Conservation (phyloP, 2,329 filamentous ascomycete genomes). For the Xylaria sp. region DNA sequence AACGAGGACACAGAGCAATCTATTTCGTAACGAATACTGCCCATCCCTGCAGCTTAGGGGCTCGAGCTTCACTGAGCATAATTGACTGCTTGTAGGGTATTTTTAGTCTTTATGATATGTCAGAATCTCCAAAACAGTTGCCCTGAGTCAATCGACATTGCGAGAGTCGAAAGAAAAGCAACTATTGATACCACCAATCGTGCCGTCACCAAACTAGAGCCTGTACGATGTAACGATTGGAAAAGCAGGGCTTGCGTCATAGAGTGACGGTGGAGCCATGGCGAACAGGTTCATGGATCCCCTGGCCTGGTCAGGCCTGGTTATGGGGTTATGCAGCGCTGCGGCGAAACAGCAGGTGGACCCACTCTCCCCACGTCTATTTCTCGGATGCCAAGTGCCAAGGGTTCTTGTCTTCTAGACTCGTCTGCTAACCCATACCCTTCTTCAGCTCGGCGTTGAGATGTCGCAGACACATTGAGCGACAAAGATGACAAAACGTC, state of each 20-base stretch:
- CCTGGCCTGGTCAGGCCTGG: background rate
- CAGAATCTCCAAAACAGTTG: background rate
- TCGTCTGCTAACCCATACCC: background rate
- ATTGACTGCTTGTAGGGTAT: slow-evolving; percentile 6
- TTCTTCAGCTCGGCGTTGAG: slow-evolving; percentile 2
- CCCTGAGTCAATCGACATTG: background rate
- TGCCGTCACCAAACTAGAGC: background rate
- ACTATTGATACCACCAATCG: background rate
- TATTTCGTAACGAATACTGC: slow-evolving; percentile 51
- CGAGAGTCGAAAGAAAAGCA: background rate
- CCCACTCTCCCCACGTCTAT: slow-evolving; percentile 25
- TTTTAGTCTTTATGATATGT: background rate
- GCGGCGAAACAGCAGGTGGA: slow-evolving; percentile 20
- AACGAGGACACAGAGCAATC: slow-evolving; percentile 47
- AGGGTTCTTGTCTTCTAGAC: slow-evolving; percentile 24
- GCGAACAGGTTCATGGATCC: background rate
- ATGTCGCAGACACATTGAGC: background rate
- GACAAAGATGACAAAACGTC: background rate
- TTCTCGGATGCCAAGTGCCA: slow-evolving; percentile 23
- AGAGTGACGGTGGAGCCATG: background rate
- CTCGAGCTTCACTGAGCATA: slow-evolving; percentile 38
- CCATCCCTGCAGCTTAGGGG: slow-evolving; percentile 40
- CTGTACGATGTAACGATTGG: background rate
- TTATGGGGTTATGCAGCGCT: background rate
- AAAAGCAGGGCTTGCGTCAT: slow-evolving; percentile 29